Evolutionary conservation across 106 monocot species (phyloP).

Genomic region (Apostasia shenzhenica): DNA sequence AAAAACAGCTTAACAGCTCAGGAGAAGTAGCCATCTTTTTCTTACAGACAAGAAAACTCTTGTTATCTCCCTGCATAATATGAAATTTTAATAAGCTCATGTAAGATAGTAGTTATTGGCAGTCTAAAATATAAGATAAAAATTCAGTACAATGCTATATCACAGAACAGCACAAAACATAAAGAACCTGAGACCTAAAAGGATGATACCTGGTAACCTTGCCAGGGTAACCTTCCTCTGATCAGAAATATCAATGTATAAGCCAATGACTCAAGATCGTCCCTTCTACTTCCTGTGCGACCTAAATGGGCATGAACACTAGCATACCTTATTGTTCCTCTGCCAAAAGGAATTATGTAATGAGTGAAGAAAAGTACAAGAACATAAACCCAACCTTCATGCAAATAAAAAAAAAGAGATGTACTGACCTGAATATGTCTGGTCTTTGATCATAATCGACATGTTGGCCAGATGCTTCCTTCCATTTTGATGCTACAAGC

Average conservation of each 20-base stretch:
- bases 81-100: not conserved
- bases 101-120: not conserved
- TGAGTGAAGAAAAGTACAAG: not conserved
- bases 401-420: not conserved
- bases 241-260: constrained; percentile 89
- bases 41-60: constrained; percentile 94
- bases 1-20: constrained; percentile 71
- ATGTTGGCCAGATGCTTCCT: constrained; percentile 79
- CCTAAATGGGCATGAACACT: constrained; percentile 99
- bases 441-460: constrained; percentile 99
- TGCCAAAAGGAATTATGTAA: constrained; percentile 26
- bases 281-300: constrained; percentile 90
- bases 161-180: not conserved
- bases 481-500: constrained; percentile 83
- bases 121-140: not conserved
- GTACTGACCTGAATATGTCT: constrained; percentile 85
- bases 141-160: not conserved
- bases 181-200: not conserved
- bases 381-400: not conserved
- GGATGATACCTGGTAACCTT: constrained; percentile 79
- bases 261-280: constrained; percentile 90
- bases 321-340: constrained; percentile 97
- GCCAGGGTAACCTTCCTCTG: constrained; percentile 91
- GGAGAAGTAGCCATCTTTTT: constrained; percentile 96
- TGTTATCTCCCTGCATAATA: constrained; percentile 78